A percentile compares a stretch with the other conserved stretches of the same genome.
Conservation (phyloP, 352 stramenopile species). For the Pythium dissotocum region DNA sequence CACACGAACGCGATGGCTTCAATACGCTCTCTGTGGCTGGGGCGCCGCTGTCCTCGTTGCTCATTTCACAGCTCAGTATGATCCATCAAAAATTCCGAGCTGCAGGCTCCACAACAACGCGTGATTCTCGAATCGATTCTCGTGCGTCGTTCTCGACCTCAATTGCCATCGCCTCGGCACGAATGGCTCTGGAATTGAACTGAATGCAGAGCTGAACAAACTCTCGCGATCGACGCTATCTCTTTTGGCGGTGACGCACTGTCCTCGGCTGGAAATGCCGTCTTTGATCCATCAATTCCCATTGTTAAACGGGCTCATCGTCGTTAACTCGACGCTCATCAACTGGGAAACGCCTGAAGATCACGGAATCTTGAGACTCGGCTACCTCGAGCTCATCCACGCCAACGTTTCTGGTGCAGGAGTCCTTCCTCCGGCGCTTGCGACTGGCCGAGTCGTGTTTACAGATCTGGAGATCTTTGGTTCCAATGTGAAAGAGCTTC, state of each 20-base stretch:
- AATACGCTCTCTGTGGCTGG: slow-evolving; percentile 7
- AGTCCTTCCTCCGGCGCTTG: neutral
- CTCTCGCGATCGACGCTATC: neutral
- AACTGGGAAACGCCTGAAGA: slow-evolving; percentile 8
- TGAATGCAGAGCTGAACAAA: neutral
- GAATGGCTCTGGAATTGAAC: neutral
- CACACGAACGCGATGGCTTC: neutral
- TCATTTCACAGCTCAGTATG: neutral
- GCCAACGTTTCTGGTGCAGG: slow-evolving; percentile 11
- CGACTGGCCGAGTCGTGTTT: neutral
- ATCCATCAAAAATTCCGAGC: neutral
- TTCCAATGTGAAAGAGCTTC: slow-evolving; percentile 14
- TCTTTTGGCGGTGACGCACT: slow-evolving; percentile 4
- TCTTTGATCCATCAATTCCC: slow-evolving; percentile 7
- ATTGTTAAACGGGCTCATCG: slow-evolving; percentile 18
- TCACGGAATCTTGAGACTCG: neutral
- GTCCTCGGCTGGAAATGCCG: slow-evolving; percentile 6
- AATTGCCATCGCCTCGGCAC: slow-evolving; percentile 12
- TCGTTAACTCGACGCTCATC: slow-evolving; percentile 26
- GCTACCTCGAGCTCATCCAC: slow-evolving; percentile 9
- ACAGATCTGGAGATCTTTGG: slow-evolving; percentile 18
- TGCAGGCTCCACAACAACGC: slow-evolving; percentile 13
- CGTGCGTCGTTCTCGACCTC: slow-evolving; percentile 13
- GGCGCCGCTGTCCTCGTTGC: neutral
- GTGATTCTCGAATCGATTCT: slow-evolving; percentile 4